Conservation (phyloP, 179 eudicot species). For the Actinidia chinensis region DNA sequence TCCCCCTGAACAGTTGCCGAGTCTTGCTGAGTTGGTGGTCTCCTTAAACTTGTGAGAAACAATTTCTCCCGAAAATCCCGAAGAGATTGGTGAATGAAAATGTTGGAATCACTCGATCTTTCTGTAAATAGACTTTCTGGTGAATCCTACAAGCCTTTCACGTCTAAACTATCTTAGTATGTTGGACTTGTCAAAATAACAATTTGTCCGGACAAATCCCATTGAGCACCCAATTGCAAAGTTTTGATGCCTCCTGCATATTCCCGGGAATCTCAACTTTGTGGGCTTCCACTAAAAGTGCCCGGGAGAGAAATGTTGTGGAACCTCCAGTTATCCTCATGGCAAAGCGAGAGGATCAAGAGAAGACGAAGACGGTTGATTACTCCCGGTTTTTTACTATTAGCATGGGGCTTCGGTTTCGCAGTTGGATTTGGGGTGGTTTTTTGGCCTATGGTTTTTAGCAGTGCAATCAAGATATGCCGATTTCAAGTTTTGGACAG, state of each 20-base stretch:
- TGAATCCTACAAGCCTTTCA: conserved; percentile 22
- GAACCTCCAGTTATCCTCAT: background rate
- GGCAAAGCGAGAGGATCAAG: too few relatives aligned
- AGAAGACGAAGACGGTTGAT: background rate
- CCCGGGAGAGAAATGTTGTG: background rate
- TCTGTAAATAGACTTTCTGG: conserved; percentile 40
- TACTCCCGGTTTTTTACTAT: background rate
- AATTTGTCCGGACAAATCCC: conserved; percentile 7
- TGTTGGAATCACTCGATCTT: conserved; percentile 17
- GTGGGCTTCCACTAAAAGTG: conserved; percentile 5
- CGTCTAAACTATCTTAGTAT: background rate
- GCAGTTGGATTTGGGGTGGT: background rate
- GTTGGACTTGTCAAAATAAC: conserved; percentile 27
- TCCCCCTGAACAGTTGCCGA: conserved; percentile 33
- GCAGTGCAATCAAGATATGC: background rate
- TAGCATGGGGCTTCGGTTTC: conserved; percentile 8
- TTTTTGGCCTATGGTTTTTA: background rate
- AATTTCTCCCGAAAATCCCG: conserved; percentile 29
- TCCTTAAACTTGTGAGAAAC: conserved; percentile 42
- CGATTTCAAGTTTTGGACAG: background rate
- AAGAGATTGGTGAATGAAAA: conserved; percentile 16
- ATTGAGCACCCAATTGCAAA: background rate
- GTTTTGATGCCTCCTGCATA: background rate
- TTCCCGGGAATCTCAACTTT: background rate
- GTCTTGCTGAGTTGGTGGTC: conserved; percentile 20